phyloP scores from a whole-genome alignment of 2,329 filamentous ascomycete genomes.

The Dactylellina parvicollis region DNA sequence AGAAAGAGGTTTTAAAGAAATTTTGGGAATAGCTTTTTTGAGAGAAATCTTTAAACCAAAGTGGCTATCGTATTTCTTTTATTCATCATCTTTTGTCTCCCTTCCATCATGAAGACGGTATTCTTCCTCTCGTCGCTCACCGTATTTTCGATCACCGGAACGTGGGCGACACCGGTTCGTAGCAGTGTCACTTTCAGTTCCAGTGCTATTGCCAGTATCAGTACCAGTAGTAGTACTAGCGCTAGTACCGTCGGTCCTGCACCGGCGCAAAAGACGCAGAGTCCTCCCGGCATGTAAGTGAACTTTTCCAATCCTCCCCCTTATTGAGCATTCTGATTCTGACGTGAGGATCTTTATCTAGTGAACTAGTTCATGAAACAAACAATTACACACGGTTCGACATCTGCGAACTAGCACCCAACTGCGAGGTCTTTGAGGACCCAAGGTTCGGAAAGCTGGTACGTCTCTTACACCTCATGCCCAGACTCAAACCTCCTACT shows the following conservation, averaged over 20 bases:
- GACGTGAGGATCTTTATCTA: neutral
- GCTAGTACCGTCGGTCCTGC: neutral
- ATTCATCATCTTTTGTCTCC: too few species aligned
- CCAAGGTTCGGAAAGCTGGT: neutral
- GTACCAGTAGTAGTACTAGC: too few species aligned
- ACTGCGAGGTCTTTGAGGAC: neutral
- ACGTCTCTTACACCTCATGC: neutral
- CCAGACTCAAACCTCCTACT: too few species aligned
- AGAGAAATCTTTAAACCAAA: too few species aligned
- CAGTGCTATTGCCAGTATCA: too few species aligned
- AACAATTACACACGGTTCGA: neutral
- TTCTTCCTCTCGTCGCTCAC: neutral
- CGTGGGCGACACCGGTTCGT: neutral
- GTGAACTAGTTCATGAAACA: neutral
- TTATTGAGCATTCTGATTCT: too few species aligned
- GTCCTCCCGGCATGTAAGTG: too few species aligned
- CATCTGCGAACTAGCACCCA: neutral
- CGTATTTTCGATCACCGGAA: neutral
- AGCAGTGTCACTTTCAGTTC: neutral
- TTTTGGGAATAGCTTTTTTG: too few species aligned
- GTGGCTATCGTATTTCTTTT: too few species aligned
- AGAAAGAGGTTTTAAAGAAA: too few species aligned
- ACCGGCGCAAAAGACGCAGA: neutral
- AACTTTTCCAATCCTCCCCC: too few species aligned
- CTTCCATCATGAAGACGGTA: neutral